Base-by-base conservation (phyloP, 1,284 basidiomycete genomes). In the Stereum hirsutum region DNA sequence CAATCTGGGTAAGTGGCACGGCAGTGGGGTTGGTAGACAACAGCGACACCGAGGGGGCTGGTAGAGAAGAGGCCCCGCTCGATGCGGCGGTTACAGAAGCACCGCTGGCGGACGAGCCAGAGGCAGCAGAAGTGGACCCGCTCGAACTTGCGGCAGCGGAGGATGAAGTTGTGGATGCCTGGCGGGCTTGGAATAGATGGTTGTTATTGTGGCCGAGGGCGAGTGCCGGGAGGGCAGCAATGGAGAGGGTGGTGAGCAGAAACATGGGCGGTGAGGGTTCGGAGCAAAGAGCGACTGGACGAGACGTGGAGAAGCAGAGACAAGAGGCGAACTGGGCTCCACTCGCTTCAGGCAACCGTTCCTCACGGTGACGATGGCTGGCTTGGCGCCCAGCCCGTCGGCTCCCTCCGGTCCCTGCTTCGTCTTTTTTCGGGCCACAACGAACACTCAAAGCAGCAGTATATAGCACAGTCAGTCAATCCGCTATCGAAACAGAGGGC, bases 21-120 rank as follows among this genome's bases (percentile, higher is more conserved):
- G 78, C 78, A 14, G 75, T 78, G 2, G 80, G 78, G 59, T 83
- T 82, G 7, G 67, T 69, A 1, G 76, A 63, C 8, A 61, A 47
- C 17, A 81, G 61, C 5, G 74, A 58, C 37, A 64, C 59, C 6
- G 68, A 60, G 5, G 53, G 46, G 23, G 48, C 41, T 11, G 52
- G 34, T 28, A 41, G 39, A 15, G 54, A 35, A 6, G 37, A 46
- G 8, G 54, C 46, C 27, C 49, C 39, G 6, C 48, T 38, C 1
- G 52, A 44, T 21, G 49, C 40, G 12, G 51, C 21, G 5, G 51
- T 37, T 20, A 52, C 43, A 6, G 55, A 43, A 15, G 45, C 33
- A 4, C 20, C 25, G 36, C 7, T 34, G 4, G 39, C 17, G 15
- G 39, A 19, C 7, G 45, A 21, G 30, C 40, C 32, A 21, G 51